Base-by-base conservation (phyloP, 1,284 basidiomycete genomes). In the Microbotryomycetes sp. region DNA sequence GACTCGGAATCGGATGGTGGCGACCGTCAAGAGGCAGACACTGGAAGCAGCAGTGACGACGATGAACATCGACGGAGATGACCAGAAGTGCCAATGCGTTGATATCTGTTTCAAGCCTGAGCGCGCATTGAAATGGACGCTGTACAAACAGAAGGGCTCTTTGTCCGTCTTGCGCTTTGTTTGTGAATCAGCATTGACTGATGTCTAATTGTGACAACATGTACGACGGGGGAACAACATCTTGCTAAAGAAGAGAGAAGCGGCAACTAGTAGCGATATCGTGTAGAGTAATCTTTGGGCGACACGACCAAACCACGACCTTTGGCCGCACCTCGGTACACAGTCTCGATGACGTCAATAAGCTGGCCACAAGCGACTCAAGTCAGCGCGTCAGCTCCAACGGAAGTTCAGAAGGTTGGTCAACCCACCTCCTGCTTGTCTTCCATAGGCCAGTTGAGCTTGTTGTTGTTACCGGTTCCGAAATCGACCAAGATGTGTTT, bases 401-500 rank as follows among this genome's bases (percentile, higher is more conserved):
- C 14, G 25, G 23, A 54, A 23, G 7, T 32, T 7, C 25, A 49
- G 29, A 14, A 49, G 32, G n/a, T 12, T 47, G 25, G 22, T 50
- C 64, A 3, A 72, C 83, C 36, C 64, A 90, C 87, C 82, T 97
- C 88, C 79, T 97, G 92, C 74, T 97, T 94, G 76, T 92, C 92
- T 74, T 92, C 89, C 84, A 97, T 93, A 26, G 92, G 84, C 92
- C 92, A 97, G 76, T 94, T 96, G 76, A 92, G 93, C 64, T 99
- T 98, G 80, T 98, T 98, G 78, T 99, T 98, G 79, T 99, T 97
- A 80, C 96, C 94, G 54, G 94, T 98, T 16, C 94, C 93, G 70
- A 97, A 12, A 84, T 97, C 94, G 74, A 98, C 97, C 94, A 98
- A 97, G 78, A 98, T 99, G 74, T 99, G 94, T 76, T 98, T 65